A percentile compares a stretch with the other conserved stretches of the same genome.
phyloP scores from a whole-genome alignment of 2,329 filamentous ascomycete species.

The Periconia digitata region DNA sequence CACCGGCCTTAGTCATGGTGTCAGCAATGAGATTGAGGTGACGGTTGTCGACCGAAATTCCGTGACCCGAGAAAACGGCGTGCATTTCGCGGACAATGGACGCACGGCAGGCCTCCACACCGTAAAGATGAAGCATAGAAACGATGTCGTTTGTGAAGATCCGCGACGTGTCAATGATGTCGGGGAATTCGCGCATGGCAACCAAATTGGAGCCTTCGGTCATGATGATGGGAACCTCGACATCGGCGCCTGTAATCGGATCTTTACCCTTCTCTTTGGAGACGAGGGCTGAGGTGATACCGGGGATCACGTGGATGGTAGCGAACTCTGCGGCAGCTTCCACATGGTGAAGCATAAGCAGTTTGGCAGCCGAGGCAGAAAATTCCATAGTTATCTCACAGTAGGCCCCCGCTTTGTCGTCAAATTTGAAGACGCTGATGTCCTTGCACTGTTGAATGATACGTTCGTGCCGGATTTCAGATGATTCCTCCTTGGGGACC shows the following conservation, averaged over 20 bases:
- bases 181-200: slow-evolving; percentile 85
- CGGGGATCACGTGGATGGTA: slow-evolving; percentile 82
- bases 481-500: slow-evolving; percentile 20
- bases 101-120: slow-evolving; percentile 87
- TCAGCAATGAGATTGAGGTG: slow-evolving; percentile 96
- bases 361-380: slow-evolving; percentile 76
- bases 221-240: slow-evolving; percentile 58
- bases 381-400: slow-evolving; percentile 85
- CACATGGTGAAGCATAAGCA: slow-evolving; percentile 89
- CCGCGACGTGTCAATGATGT: slow-evolving; percentile 81
- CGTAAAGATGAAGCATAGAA: slow-evolving; percentile 80
- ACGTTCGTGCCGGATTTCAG: slow-evolving; percentile 36
- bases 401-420: slow-evolving; percentile 70
- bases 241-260: slow-evolving; percentile 52
- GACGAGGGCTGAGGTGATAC: slow-evolving; percentile 71
- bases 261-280: slow-evolving; percentile 57
- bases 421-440: slow-evolving; percentile 77
- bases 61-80: slow-evolving; percentile 84
- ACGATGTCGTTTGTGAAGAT: slow-evolving; percentile 93
- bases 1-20: slow-evolving; percentile 93
- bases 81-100: slow-evolving; percentile 86
- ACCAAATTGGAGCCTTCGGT: slow-evolving; percentile 84
- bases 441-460: slow-evolving; percentile 51
- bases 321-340: slow-evolving; percentile 77
- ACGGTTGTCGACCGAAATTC: slow-evolving; percentile 86